These are phyloP conservation scores for Neurospora sp. DNA, from an alignment of 495 filamentous ascomycete species.

Conservation along the genomic window DNA sequence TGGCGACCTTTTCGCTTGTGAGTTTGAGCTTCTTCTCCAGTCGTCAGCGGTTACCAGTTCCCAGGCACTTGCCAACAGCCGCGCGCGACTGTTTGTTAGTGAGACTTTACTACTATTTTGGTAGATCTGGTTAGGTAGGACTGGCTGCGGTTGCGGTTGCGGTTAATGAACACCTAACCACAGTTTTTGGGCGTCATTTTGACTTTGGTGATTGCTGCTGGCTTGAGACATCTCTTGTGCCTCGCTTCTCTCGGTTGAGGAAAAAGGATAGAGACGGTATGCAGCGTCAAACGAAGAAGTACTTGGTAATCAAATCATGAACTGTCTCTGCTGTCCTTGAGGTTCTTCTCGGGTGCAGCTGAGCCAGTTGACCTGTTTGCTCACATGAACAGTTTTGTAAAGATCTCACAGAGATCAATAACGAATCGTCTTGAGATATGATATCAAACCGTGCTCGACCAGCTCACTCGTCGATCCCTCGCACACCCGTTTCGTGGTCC, in stretches of 20 bases:
- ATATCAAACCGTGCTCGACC: not conserved
- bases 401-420: not conserved
- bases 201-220: not conserved
- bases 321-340: not conserved
- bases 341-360: not conserved
- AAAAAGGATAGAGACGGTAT: not conserved
- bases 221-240: not conserved
- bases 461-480: not conserved
- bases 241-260: too few relatives aligned
- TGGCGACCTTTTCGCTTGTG: not conserved
- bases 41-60: not conserved
- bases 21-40: not conserved
- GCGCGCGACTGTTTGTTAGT: conserved; percentile 1
- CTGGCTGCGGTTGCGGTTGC: not conserved
- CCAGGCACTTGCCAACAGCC: not conserved
- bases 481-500: not conserved
- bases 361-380: not conserved
- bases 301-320: not conserved
- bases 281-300: not conserved
- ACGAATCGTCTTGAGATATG: not conserved
- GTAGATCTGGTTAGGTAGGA: not conserved
- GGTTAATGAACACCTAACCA: not conserved
- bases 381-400: not conserved
- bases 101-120: not conserved
- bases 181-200: not conserved